These are phyloP conservation scores for Tricholomella constricta DNA, from an alignment of 768 basidiomycete species.

Conservation along the genomic window DNA sequence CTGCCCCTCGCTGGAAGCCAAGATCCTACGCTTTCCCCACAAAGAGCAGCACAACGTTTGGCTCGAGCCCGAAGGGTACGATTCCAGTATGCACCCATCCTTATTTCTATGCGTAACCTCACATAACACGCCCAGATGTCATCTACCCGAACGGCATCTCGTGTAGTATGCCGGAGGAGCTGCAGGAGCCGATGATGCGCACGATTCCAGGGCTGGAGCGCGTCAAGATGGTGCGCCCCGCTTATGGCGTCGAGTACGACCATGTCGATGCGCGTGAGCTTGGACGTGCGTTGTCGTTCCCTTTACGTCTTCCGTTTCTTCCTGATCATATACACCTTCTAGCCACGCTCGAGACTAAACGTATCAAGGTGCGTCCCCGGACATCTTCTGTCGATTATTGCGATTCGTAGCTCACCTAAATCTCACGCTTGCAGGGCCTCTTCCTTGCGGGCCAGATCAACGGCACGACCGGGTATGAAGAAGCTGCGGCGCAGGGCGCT, in stretches of 20 bases:
- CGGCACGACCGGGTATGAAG: slow-evolving; percentile 93
- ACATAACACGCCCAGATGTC: slow-evolving; percentile 59
- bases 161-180: slow-evolving; percentile 83
- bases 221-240: slow-evolving; percentile 80
- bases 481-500: slow-evolving; percentile 90
- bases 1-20: slow-evolving; percentile 89
- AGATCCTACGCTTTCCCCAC: slow-evolving; percentile 76
- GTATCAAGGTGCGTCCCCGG: slow-evolving; percentile 62
- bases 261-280: slow-evolving; percentile 87
- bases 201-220: slow-evolving; percentile 85
- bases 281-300: slow-evolving; percentile 46
- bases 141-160: slow-evolving; percentile 93
- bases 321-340: background rate
- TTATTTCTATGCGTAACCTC: background rate
- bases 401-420: no score
- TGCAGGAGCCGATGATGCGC: slow-evolving; percentile 81
- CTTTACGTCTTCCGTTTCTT: background rate
- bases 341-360: slow-evolving; percentile 87
- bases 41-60: slow-evolving; percentile 76
- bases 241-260: slow-evolving; percentile 94
- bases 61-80: slow-evolving; percentile 92
- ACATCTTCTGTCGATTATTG: background rate
- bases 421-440: slow-evolving; percentile 66
- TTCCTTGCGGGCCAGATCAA: slow-evolving; percentile 93
- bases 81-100: no score